phyloP scores from a whole-genome alignment of 495 filamentous ascomycete genomes.

The Oidiodendron maius region DNA sequence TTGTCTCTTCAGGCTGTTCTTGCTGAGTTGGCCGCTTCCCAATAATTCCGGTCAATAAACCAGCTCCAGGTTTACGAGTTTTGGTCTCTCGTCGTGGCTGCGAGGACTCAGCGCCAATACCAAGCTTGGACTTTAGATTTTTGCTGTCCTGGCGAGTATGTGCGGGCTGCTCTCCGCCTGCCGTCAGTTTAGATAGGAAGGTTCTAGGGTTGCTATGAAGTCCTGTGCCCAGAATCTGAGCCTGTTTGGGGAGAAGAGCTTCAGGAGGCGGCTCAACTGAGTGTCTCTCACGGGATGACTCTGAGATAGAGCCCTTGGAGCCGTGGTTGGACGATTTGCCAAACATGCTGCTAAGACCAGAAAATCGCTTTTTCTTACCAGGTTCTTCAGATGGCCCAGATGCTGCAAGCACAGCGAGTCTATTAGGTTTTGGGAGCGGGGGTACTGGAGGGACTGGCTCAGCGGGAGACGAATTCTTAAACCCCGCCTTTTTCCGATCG shows the following conservation, averaged over 20 bases:
- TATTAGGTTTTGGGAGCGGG: slow-evolving; percentile 11
- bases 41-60: slow-evolving; percentile 18
- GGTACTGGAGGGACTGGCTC: background rate
- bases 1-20: slow-evolving; percentile 5
- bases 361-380: slow-evolving; percentile 44
- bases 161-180: slow-evolving; percentile 3
- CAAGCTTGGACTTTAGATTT: background rate
- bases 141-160: background rate
- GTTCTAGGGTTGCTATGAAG: slow-evolving; percentile 17
- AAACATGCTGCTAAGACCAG: slow-evolving; percentile 30
- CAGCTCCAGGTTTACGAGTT: slow-evolving; percentile 11
- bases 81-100: background rate
- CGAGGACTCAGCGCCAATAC: background rate
- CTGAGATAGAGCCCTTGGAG: background rate
- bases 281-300: slow-evolving; percentile 17
- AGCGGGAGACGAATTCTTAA: slow-evolving; percentile 3
- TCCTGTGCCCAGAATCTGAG: background rate
- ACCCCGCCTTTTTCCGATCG: slow-evolving; percentile 13
- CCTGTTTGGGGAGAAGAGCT: background rate
- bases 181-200: slow-evolving; percentile 1
- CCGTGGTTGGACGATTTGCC: background rate
- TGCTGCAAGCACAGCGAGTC: slow-evolving; percentile 9
- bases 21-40: slow-evolving; percentile 9
- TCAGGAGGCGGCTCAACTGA: slow-evolving; percentile 11
- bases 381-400: slow-evolving; percentile 14